Base-by-base conservation (phyloP, 192 early-diverging fungal genomes). In the Coemansia sp. region DNA sequence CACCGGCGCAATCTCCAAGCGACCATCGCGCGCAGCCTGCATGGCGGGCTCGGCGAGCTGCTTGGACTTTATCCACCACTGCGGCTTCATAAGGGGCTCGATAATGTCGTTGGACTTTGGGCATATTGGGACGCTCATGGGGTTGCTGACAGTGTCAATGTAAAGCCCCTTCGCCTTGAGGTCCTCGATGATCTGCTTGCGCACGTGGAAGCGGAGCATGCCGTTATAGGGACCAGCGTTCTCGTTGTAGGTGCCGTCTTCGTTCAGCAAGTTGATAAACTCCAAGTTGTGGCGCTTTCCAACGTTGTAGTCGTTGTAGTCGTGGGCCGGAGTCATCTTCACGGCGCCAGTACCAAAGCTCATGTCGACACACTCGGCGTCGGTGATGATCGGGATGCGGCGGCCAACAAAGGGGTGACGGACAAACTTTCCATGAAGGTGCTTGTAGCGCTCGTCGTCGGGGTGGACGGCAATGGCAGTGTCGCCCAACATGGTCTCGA, bases 401-500 rank as follows among this genome's bases (percentile, higher is more conserved):
- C 95, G 89, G 66, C 88, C 88, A 52, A 93, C 77, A 87, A 99
- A 98, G 41, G 97, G 97, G 78, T 99, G 97, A 35, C 90, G 79
- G 13, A 88, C 95, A 72, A 79, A 94, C 78, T 97, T 98, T 35
- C 97, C 97, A 53, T 93, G 91, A 21, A 97, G 89, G 70, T 96
- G 92, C 86, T 84, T 94, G 86, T 98, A 99, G 53, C 97, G 90
- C 62, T 84, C 76, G 75, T 99, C 97, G 21, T 88, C 70, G 25
- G 97, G 95, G 69, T 99, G 92, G 35, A 99, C 90, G 48, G 94
- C 95, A 78, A 99, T 87, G 14, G 94, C 97, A 7, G 95, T 92
- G 84, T 99, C 97, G 62, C 96, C 97, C 23, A 99, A 85, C 97
- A 99, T 99, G 55, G 97, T 99, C 83, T 99, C 97, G 60, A 97